These are phyloP conservation scores for Psilocybe subaeruginosa DNA, from an alignment of 768 basidiomycete genomes.

Conservation along the genomic window DNA sequence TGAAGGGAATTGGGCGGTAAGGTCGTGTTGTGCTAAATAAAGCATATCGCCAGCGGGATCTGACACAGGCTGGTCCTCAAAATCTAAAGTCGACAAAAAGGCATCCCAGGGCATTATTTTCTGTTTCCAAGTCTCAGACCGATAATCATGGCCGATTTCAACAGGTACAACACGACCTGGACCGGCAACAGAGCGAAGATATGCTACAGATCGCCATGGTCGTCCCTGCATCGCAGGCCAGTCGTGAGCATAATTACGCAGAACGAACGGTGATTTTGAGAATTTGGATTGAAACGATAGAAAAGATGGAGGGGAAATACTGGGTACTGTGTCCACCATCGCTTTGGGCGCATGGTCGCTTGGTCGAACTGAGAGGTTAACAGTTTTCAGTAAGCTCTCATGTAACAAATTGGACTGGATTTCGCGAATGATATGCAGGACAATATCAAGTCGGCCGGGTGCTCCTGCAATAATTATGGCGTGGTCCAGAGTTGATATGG, in stretches of 20 bases:
- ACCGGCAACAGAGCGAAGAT: conserved; percentile 74
- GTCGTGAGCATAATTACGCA: conserved; percentile 59
- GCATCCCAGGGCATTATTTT: conserved; percentile 74
- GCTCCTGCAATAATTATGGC: conserved; percentile 87
- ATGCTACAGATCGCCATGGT: conserved; percentile 71
- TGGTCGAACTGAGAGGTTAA: conserved; percentile 1
- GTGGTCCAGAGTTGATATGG: conserved; percentile 70
- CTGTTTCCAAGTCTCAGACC: conserved; percentile 81
- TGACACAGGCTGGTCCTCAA: conserved; percentile 30
- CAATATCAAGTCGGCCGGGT: conserved; percentile 57
- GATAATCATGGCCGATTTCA: conserved; percentile 87
- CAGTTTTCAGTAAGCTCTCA: neutral
- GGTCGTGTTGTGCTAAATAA: conserved; percentile 92
- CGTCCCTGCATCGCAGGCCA: conserved; percentile 82
- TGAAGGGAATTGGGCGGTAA: conserved; percentile 82
- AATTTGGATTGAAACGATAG: conserved; percentile 49
- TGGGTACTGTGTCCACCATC: conserved; percentile 36
- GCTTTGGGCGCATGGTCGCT: conserved; percentile 17
- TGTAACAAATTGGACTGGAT: conserved; percentile 47
- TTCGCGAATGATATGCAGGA: conserved; percentile 60
- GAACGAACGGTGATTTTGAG: conserved; percentile 67
- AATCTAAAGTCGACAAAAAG: conserved; percentile 59
- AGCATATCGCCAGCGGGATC: conserved; percentile 33
- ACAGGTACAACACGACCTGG: conserved; percentile 87
- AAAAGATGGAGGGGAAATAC: conserved; percentile 60